These are phyloP conservation scores for Macrolepiota dolichaula DNA, from an alignment of 768 basidiomycete species.

Conservation along the genomic window DNA sequence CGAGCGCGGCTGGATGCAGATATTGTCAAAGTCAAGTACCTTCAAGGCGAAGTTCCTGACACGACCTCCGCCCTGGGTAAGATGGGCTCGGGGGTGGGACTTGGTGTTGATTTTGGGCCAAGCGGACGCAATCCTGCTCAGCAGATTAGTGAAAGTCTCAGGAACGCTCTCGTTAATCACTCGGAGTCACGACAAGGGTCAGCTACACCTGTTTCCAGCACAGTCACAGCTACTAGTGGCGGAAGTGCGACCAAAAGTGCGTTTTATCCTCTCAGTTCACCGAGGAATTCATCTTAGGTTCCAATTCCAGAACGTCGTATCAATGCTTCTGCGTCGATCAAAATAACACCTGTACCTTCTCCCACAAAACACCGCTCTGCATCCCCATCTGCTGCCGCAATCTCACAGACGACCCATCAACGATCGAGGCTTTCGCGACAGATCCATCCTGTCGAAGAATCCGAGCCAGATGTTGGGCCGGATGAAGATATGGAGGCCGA, in stretches of 20 bases:
- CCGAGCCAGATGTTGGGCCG: conserved; percentile 38
- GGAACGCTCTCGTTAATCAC: conserved; percentile 36
- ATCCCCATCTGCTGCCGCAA: conserved; percentile 32
- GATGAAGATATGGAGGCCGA: conserved; percentile 36
- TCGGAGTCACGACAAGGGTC: conserved; percentile 19
- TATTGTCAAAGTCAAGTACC: conserved; percentile 39
- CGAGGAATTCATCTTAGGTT: not conserved
- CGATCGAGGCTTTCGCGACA: conserved; percentile 48
- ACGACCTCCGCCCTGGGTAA: conserved; percentile 2
- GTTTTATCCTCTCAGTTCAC: conserved; percentile 6
- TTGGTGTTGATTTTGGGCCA: conserved; percentile 20
- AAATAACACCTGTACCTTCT: conserved; percentile 32
- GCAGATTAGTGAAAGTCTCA: conserved; percentile 41
- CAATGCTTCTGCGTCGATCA: conserved; percentile 36
- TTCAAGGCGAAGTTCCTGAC: conserved; percentile 45
- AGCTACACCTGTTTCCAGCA: conserved; percentile 4
- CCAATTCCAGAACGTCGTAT: conserved; percentile 35
- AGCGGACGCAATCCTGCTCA: conserved; percentile 30
- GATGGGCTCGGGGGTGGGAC: not conserved
- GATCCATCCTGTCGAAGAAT: conserved; percentile 32
- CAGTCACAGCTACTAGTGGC: conserved; percentile 4
- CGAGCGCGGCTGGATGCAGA: conserved; percentile 49
- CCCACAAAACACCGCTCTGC: conserved; percentile 40
- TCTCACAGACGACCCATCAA: conserved; percentile 30
- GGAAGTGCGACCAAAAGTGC: conserved; percentile 39